phyloP scores from a whole-genome alignment of 1,284 basidiomycete genomes.

The Heterobasidion irregulare region DNA sequence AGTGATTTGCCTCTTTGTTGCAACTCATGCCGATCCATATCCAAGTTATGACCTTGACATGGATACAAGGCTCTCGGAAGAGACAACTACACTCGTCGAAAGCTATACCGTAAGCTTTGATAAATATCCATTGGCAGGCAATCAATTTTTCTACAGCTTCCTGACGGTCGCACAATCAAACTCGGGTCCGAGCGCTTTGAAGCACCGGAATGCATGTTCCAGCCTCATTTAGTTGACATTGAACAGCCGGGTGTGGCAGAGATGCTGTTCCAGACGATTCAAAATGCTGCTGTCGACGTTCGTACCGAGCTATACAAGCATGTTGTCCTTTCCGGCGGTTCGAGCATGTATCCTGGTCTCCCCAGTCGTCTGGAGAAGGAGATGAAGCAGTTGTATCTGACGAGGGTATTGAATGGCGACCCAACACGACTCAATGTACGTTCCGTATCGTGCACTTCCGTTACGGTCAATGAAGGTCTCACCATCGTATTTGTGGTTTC shows the following conservation, averaged over 20 bases:
- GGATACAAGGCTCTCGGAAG: conserved; percentile 90
- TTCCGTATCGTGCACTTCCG: conserved; percentile 13
- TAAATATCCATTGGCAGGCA: neutral
- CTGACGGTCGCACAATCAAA: conserved; percentile 95
- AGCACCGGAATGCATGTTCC: conserved; percentile 99
- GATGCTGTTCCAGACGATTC: conserved; percentile 96
- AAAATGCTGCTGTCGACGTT: conserved; percentile 85
- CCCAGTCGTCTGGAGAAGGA: conserved; percentile 97
- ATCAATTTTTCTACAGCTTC: conserved; percentile 48
- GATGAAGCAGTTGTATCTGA: conserved; percentile 98
- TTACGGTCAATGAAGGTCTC: neutral
- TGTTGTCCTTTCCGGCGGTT: conserved; percentile 95
- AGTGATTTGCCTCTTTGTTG: conserved; percentile 10
- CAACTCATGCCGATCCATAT: neutral
- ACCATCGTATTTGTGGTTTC: neutral
- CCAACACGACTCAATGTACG: conserved; percentile 80
- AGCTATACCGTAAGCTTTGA: conserved; percentile 76
- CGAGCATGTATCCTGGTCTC: conserved; percentile 97
- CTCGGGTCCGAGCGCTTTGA: conserved; percentile 99
- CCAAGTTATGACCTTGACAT: conserved; percentile 91
- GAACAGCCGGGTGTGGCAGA: conserved; percentile 98
- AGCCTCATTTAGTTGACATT: conserved; percentile 95
- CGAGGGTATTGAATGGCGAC: conserved; percentile 82
- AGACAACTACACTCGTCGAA: conserved; percentile 95
- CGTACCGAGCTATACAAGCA: conserved; percentile 96